Percentiles rank a stretch among this genome's conserved stretches.
Evolutionary conservation across 2,329 filamentous ascomycete species (phyloP).

Genomic region (Fusarium devonianum): DNA sequence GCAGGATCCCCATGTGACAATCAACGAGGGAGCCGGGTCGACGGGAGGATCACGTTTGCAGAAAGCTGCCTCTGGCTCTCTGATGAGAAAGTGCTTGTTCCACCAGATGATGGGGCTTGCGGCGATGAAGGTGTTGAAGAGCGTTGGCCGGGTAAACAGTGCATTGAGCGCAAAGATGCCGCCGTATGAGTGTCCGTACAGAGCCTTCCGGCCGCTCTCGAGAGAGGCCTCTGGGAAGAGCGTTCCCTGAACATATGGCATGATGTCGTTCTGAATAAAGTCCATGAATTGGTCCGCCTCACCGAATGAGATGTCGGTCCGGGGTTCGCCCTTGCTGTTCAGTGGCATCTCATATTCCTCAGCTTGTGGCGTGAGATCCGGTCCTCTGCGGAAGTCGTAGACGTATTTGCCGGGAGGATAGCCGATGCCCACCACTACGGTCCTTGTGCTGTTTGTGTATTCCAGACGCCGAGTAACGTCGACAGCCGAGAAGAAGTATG

Average conservation of each 20-base stretch:
- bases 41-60: slow-evolving; percentile 13
- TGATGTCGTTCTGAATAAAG: slow-evolving; percentile 52
- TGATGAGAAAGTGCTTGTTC: slow-evolving; percentile 52
- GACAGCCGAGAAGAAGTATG: slow-evolving; percentile 46
- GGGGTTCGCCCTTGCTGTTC: slow-evolving; percentile 36
- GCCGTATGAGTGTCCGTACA: slow-evolving; percentile 59
- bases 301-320: slow-evolving; percentile 43
- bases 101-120: slow-evolving; percentile 58
- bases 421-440: slow-evolving; percentile 45
- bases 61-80: slow-evolving; percentile 43
- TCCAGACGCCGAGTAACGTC: slow-evolving; percentile 41
- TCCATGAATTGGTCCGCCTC: slow-evolving; percentile 55
- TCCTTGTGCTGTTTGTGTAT: slow-evolving; percentile 38
- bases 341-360: slow-evolving; percentile 39
- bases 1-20: slow-evolving; percentile 44
- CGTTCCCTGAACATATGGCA: slow-evolving; percentile 42
- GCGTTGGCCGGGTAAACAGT: slow-evolving; percentile 49
- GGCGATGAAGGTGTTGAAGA: slow-evolving; percentile 54
- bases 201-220: slow-evolving; percentile 49
- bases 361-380: slow-evolving; percentile 44
- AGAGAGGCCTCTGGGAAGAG: slow-evolving; percentile 42
- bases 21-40: slow-evolving; percentile 42
- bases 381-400: slow-evolving; percentile 42
- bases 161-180: slow-evolving; percentile 56
- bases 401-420: slow-evolving; percentile 43